A percentile compares a stretch with the other conserved stretches of the same genome.
These are phyloP conservation scores for Ascoidea tarda DNA, from an alignment of 805 yeast genomes.

Conservation along the genomic window DNA sequence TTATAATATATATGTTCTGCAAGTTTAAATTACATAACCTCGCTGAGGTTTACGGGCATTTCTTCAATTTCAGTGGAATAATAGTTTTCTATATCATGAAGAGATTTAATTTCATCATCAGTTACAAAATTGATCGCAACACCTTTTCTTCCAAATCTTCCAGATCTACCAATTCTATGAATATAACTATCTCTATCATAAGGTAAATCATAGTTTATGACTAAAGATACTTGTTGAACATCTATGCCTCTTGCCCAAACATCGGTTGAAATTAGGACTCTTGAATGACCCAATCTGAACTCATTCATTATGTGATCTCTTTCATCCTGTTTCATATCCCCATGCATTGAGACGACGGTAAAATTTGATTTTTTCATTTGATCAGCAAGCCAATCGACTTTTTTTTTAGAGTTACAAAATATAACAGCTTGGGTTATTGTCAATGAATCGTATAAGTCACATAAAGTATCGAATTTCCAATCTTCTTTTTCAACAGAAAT, in stretches of 20 bases:
- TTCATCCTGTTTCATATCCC: slow-evolving; percentile 91
- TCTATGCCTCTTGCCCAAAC: slow-evolving; percentile 98
- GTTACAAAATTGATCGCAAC: slow-evolving; percentile 93
- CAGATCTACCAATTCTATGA: slow-evolving; percentile 97
- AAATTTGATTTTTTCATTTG: slow-evolving; percentile 70
- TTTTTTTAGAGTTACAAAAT: slow-evolving; percentile 92
- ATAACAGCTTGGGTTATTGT: slow-evolving; percentile 96
- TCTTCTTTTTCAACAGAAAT: slow-evolving; percentile 86
- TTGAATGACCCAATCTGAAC: slow-evolving; percentile 84
- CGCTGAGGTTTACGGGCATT: slow-evolving; percentile 38
- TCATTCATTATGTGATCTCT: slow-evolving; percentile 92
- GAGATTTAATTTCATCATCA: slow-evolving; percentile 53
- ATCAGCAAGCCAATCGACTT: slow-evolving; percentile 82
- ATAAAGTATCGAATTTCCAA: slow-evolving; percentile 87
- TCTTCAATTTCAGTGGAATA: slow-evolving; percentile 65
- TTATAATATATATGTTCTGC: not conserved
- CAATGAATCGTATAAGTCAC: slow-evolving; percentile 89
- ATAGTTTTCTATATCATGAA: slow-evolving; percentile 63
- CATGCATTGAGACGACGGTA: slow-evolving; percentile 93
- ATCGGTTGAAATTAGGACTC: slow-evolving; percentile 92
- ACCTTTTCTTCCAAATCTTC: slow-evolving; percentile 97
- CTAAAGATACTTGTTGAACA: slow-evolving; percentile 94
- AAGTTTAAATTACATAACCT: not conserved
- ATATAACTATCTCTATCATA: slow-evolving; percentile 87
- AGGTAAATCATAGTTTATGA: slow-evolving; percentile 91